Evolutionary conservation across 306 rosid species (phyloP), one percentile per base, ranked within the genome.

Genomic region (Quercus agrifolia): DNA sequence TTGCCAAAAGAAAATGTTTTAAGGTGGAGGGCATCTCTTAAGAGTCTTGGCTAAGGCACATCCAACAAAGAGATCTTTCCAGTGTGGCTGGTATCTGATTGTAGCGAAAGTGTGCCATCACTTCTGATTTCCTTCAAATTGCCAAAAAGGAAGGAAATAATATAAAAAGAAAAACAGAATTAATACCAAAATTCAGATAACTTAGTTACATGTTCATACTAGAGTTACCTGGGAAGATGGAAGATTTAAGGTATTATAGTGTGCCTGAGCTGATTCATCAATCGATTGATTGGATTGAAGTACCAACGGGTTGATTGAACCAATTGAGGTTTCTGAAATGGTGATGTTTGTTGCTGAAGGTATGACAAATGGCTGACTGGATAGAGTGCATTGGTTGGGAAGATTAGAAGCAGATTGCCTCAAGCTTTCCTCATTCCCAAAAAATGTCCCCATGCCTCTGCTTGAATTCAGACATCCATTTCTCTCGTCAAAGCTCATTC

Each of bases 401-500:
- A 86, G 68, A 61, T 76, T 75, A 52, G 68, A 87, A 38, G 86
- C 70, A 31, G 89, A 78, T 14, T 71, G 88, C 79, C 80, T 62
- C 4, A 77, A 77, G 79, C 73, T 76, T 28, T 88, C 92, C 46
- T 81, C 87, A 14, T 79, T 81, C 11, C 83, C 75, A 33, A 85
- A 30, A 79, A 74, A 80, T 3, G 87, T 61, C 25, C 71, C 77
- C 31, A 82, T 78, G 85, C 85, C 90, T 20, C 79, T 70, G 76
- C 75, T 70, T 15, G 89, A 81, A 73, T 83, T 86, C 64, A 74
- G 92, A 83, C 76, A 76, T 77, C 84, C 82, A 68, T 84, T 79
- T 67, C 74, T 86, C 27, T 86, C 91, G 9, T 88, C 94, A 59
- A 81, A 85, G 77, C 76, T 80, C 73, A 89, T 75, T 59, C 89